Evolutionary conservation across 2,329 filamentous ascomycete species (phyloP).

Genomic region (Arachnopeziza araneosa): DNA sequence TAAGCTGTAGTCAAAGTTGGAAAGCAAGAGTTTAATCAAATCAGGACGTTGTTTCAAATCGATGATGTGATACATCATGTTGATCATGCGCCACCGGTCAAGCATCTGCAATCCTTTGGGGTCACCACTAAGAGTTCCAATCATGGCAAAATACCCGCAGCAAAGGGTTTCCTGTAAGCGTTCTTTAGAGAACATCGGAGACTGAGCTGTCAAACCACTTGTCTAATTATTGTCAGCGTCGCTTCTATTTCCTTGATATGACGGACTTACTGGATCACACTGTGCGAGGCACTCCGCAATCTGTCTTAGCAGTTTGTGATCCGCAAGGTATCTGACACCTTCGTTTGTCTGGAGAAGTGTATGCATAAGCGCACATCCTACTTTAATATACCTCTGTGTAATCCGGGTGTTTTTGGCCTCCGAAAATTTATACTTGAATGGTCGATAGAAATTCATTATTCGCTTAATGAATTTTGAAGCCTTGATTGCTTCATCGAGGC

Average conservation of each 20-base stretch:
- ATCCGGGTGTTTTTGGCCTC: conserved; percentile 85
- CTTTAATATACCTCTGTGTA: conserved; percentile 88
- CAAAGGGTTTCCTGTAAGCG: conserved; percentile 82
- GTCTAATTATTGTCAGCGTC: conserved; percentile 39
- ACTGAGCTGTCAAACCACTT: conserved; percentile 70
- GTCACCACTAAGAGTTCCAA: conserved; percentile 82
- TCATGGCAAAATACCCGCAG: conserved; percentile 87
- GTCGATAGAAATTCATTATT: conserved; percentile 88
- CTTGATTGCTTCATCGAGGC: conserved; percentile 89
- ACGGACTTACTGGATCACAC: conserved; percentile 68
- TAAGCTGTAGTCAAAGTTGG: conserved; percentile 87
- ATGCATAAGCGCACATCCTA: conserved; percentile 82
- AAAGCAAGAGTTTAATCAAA: conserved; percentile 79
- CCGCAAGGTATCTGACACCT: conserved; percentile 76
- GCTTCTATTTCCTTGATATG: neutral
- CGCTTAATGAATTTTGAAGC: conserved; percentile 95
- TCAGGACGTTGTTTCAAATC: conserved; percentile 88
- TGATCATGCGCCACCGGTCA: conserved; percentile 95
- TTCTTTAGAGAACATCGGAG: conserved; percentile 82
- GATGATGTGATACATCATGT: conserved; percentile 99
- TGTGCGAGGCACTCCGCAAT: conserved; percentile 94
- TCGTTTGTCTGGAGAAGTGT: conserved; percentile 81
- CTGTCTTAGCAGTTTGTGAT: conserved; percentile 90
- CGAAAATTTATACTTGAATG: conserved; percentile 94
- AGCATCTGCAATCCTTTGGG: conserved; percentile 80